Evolutionary conservation across 2,329 filamentous ascomycete species (phyloP).

Genomic region (Aspergillus phoenicis): DNA sequence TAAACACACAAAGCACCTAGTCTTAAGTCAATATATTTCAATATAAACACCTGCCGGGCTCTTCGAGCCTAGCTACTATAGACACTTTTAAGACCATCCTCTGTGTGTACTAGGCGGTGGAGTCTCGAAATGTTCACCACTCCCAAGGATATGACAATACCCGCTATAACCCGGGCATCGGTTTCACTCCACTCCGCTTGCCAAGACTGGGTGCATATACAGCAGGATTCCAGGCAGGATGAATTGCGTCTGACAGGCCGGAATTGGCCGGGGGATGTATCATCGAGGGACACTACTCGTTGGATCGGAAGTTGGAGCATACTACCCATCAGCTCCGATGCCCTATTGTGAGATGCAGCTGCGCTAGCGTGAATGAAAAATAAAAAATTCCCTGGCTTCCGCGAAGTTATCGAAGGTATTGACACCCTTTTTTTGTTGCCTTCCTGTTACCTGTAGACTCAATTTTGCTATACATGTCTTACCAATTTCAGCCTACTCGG

Average conservation of each 20-base stretch:
- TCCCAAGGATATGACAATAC: background rate
- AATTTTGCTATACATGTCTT: background rate
- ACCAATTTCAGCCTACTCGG: background rate
- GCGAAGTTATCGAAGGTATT: no score
- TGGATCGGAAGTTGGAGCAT: background rate
- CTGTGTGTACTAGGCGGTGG: background rate
- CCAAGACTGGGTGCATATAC: background rate
- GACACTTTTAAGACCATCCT: background rate
- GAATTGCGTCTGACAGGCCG: background rate
- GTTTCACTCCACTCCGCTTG: background rate
- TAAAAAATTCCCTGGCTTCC: no score
- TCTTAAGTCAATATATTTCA: background rate
- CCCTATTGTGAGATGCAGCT: background rate
- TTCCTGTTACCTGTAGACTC: background rate
- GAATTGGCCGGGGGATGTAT: background rate
- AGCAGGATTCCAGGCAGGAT: background rate
- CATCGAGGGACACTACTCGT: background rate
- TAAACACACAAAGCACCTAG: constrained; percentile 24
- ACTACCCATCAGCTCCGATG: background rate
- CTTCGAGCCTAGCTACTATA: background rate
- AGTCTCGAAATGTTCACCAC: background rate
- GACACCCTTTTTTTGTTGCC: background rate
- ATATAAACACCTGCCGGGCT: background rate
- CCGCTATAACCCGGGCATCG: background rate
- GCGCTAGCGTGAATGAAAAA: no score